Evolutionary conservation across 2,329 filamentous ascomycete genomes (phyloP).

Genomic region (Tricladium varicosporioides): DNA sequence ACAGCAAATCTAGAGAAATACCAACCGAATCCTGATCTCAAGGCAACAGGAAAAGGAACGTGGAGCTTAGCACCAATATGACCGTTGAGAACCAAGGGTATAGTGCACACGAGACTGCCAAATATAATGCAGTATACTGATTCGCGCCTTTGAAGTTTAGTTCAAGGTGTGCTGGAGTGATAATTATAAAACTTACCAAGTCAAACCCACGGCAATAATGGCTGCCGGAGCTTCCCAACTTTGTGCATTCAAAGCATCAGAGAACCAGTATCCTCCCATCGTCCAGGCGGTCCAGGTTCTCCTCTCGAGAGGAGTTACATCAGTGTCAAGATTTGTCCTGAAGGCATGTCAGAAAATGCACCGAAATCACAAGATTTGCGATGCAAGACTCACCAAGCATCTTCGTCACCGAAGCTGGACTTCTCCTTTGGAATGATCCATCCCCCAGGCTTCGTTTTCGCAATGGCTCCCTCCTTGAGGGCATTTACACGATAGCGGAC

Average conservation of each 20-base stretch:
- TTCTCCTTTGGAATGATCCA: constrained; percentile 41
- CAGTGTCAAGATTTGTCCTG: constrained; percentile 45
- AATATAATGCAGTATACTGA: constrained; percentile 46
- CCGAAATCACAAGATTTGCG: too few species aligned
- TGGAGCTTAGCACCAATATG: constrained; percentile 45
- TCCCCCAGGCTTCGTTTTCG: constrained; percentile 37
- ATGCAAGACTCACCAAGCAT: constrained; percentile 26
- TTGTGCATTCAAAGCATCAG: constrained; percentile 44
- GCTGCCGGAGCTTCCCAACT: constrained; percentile 44
- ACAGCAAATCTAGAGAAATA: constrained; percentile 40
- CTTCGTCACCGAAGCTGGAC: constrained; percentile 40
- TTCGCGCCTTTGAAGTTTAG: constrained; percentile 19
- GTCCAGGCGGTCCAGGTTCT: constrained; percentile 44
- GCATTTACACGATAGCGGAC: constrained; percentile 28
- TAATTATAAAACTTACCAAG: constrained; percentile 33
- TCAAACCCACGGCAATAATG: constrained; percentile 46
- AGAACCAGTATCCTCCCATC: constrained; percentile 45
- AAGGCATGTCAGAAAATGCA: constrained; percentile 4
- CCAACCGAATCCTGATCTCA: constrained; percentile 44
- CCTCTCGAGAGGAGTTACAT: constrained; percentile 43
- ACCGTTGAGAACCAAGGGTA: constrained; percentile 47
- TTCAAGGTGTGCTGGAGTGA: background rate
- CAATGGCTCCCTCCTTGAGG: constrained; percentile 34
- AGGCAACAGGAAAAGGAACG: constrained; percentile 45
- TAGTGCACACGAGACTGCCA: constrained; percentile 55